phyloP scores from a whole-genome alignment of 352 stramenopile species.

The Bremia lactucae region DNA sequence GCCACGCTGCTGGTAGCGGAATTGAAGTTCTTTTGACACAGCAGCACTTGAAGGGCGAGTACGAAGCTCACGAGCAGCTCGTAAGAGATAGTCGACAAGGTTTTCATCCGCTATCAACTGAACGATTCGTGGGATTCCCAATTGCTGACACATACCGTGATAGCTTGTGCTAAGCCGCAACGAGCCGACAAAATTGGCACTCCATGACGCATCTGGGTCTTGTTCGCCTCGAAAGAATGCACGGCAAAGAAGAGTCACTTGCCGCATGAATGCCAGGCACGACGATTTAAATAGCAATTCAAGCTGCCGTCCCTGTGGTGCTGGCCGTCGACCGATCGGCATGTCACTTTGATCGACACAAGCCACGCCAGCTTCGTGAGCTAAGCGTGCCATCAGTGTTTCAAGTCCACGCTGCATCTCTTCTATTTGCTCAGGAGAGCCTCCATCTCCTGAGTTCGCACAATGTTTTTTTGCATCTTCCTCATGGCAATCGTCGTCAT shows the following conservation, averaged over 20 bases:
- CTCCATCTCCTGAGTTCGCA: conserved; percentile 7
- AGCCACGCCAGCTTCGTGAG: conserved; percentile 31
- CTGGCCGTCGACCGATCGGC: conserved; percentile 1
- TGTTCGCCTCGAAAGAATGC: conserved; percentile 70
- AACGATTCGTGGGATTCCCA: conserved; percentile 47
- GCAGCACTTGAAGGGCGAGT: conserved; percentile 30
- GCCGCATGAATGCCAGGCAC: conserved; percentile 59
- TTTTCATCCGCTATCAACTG: conserved; percentile 40
- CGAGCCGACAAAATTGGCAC: conserved; percentile 70
- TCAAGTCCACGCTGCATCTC: conserved; percentile 43
- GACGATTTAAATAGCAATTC: conserved; percentile 68
- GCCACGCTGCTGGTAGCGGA: conserved; percentile 45
- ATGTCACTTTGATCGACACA: conserved; percentile 5
- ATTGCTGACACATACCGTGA: conserved; percentile 62
- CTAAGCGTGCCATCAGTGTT: conserved; percentile 39
- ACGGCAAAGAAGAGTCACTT: conserved; percentile 65
- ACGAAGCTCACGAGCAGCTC: conserved; percentile 42
- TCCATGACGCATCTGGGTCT: conserved; percentile 63
- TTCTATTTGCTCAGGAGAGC: conserved; percentile 20
- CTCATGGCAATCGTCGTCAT: conserved; percentile 37
- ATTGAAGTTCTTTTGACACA: conserved; percentile 35
- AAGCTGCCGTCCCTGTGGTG: conserved; percentile 41
- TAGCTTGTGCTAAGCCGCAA: conserved; percentile 67
- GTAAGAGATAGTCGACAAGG: conserved; percentile 44
- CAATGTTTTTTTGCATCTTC: too few species aligned